These are phyloP conservation scores for Fusarium fracticaudum DNA, from an alignment of 2,329 filamentous ascomycete species.

Conservation along the genomic window DNA sequence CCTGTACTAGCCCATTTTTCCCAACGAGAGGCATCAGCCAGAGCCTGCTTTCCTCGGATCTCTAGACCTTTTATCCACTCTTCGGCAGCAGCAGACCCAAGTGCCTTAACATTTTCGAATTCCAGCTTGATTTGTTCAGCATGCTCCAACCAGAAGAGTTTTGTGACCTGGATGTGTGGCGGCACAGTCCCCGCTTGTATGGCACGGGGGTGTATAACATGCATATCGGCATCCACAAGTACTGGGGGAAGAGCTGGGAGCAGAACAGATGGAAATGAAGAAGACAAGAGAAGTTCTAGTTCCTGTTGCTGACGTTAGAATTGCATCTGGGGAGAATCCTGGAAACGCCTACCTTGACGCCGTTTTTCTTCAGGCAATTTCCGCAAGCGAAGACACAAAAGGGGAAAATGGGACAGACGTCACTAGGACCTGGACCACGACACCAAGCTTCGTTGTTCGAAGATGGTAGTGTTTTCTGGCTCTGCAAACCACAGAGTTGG, in stretches of 20 bases:
- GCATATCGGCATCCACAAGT: constrained; percentile 68
- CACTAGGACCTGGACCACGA: constrained; percentile 68
- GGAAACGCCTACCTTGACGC: constrained; percentile 68
- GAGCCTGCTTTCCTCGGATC: constrained; percentile 66
- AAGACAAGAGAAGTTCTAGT: constrained; percentile 72
- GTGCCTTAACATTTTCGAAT: constrained; percentile 69
- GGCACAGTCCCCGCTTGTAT: constrained; percentile 62
- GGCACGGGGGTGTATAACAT: constrained; percentile 66
- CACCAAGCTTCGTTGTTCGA: constrained; percentile 58
- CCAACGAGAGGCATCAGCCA: constrained; percentile 73
- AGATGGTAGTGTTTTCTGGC: constrained; percentile 24
- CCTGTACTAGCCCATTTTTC: constrained; percentile 74
- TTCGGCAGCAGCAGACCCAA: constrained; percentile 74
- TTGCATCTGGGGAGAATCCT: constrained; percentile 6
- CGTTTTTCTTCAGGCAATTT: constrained; percentile 67
- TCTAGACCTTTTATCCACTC: constrained; percentile 84
- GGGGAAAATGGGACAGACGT: constrained; percentile 74
- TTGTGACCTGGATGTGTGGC: constrained; percentile 63
- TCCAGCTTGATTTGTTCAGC: constrained; percentile 70
- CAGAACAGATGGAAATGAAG: constrained; percentile 67
- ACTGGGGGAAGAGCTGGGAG: constrained; percentile 76
- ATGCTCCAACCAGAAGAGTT: constrained; percentile 72
- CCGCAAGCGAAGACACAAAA: constrained; percentile 76
- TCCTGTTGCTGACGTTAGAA: constrained; percentile 63
- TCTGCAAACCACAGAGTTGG: constrained; percentile 70